phyloP scores from a whole-genome alignment of 2,329 filamentous ascomycete species.

The Nigrospora sphaerica region DNA sequence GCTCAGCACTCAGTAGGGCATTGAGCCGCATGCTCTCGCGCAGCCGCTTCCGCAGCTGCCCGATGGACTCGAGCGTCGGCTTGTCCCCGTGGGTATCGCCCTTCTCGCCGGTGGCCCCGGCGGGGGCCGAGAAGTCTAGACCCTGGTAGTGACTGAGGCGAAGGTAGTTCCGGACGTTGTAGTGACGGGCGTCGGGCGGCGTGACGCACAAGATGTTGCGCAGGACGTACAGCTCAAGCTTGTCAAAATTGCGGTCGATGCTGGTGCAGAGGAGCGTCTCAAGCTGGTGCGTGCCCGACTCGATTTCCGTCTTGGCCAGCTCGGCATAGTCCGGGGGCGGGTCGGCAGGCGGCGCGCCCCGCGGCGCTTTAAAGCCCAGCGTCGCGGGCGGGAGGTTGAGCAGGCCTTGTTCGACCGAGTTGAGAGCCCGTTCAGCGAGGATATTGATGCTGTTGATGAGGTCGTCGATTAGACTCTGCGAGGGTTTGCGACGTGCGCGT shows the following conservation, averaged over 20 bases:
- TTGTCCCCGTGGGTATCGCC: slow-evolving; percentile 20
- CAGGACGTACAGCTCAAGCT: slow-evolving; percentile 84
- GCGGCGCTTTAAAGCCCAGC: slow-evolving; percentile 67
- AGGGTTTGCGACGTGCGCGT: neutral
- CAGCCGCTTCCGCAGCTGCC: slow-evolving; percentile 65
- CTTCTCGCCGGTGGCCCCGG: slow-evolving; percentile 7
- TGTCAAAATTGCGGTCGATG: slow-evolving; percentile 80
- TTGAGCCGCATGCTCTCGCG: slow-evolving; percentile 44
- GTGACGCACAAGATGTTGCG: slow-evolving; percentile 71
- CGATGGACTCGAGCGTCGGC: slow-evolving; percentile 62
- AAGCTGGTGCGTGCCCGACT: slow-evolving; percentile 78
- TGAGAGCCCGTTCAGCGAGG: slow-evolving; percentile 82
- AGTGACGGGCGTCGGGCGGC: slow-evolving; percentile 60
- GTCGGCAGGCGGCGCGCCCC: slow-evolving; percentile 21
- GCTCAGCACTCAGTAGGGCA: slow-evolving; percentile 48
- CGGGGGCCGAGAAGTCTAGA: slow-evolving; percentile 35
- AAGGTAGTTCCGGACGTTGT: slow-evolving; percentile 54
- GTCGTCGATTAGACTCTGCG: slow-evolving; percentile 86
- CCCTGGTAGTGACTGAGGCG: slow-evolving; percentile 79
- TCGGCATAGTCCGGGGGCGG: slow-evolving; percentile 25
- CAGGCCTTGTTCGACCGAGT: slow-evolving; percentile 79
- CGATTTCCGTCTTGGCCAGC: slow-evolving; percentile 60
- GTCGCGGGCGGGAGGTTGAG: slow-evolving; percentile 64
- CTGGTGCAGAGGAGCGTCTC: slow-evolving; percentile 75
- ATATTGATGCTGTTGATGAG: slow-evolving; percentile 97